Conservation (phyloP, 495 filamentous ascomycete genomes). For the Chaetomium fimeti region DNA sequence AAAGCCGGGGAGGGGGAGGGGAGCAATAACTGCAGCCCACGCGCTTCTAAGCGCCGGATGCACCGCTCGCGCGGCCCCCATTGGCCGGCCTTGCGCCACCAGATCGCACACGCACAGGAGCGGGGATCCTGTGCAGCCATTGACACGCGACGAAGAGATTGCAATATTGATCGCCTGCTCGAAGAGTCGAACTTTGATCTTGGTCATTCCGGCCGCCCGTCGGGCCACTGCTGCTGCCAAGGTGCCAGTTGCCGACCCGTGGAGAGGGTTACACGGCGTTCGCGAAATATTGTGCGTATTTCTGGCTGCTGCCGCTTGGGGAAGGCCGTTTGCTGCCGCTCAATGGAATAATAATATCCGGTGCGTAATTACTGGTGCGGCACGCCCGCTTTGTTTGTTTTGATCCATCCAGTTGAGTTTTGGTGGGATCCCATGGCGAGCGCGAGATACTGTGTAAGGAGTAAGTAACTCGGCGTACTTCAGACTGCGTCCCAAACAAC, state of each 20-base stretch:
- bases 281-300: conserved; percentile 2
- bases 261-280: conserved; percentile 9
- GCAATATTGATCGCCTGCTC: conserved; percentile 30
- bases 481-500: not conserved
- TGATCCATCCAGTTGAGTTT: not conserved
- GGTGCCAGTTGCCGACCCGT: conserved; percentile 8
- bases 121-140: conserved; percentile 23
- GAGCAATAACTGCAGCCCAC: conserved; percentile 22
- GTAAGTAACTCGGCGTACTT: no score
- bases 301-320: not conserved
- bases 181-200: not conserved
- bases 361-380: not conserved
- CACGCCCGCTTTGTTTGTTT: not conserved
- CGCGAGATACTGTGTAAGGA: no score
- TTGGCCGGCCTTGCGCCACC: conserved; percentile 35
- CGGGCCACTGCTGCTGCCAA: conserved; percentile 10
- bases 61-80: conserved; percentile 8
- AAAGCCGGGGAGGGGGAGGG: no score
- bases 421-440: no score
- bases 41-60: conserved; percentile 38
- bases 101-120: conserved; percentile 20
- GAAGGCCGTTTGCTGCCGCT: not conserved
- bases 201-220: conserved; percentile 6
- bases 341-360: not conserved
- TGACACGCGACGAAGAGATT: conserved; percentile 25